These are phyloP conservation scores for Oryza punctata DNA, from an alignment of 176 grass and related monocot genomes.

Conservation along the genomic window DNA sequence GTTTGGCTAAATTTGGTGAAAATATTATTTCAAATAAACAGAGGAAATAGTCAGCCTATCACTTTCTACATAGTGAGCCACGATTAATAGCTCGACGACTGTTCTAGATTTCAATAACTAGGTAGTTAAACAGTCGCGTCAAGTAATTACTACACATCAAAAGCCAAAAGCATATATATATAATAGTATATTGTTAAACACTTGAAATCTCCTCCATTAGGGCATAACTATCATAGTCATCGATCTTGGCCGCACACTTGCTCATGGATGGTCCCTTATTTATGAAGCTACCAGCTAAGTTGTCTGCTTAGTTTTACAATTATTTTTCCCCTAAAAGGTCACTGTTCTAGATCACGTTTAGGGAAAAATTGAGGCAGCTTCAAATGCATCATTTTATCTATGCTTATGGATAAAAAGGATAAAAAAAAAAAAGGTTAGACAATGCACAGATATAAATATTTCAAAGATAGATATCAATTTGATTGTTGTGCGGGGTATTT, in stretches of 20 bases:
- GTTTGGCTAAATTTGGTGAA: not conserved
- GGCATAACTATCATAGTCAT: not conserved
- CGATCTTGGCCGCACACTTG: not conserved
- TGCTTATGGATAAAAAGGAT: too few relatives aligned
- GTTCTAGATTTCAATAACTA: conserved; percentile 16
- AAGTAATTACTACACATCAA: conserved; percentile 15
- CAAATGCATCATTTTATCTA: not conserved
- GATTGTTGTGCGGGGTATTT: not conserved
- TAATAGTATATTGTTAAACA: not conserved
- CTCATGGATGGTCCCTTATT: not conserved
- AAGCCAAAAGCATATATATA: conserved; percentile 23
- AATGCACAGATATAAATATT: too few relatives aligned
- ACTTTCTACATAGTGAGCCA: not conserved
- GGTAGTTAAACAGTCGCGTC: conserved; percentile 24
- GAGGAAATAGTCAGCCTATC: not conserved
- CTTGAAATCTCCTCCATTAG: not conserved
- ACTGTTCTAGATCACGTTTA: not conserved
- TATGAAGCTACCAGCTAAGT: not conserved
- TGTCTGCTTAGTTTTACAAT: not conserved
- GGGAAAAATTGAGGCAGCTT: not conserved
- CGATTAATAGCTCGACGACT: conserved; percentile 3
- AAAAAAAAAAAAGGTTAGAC: too few relatives aligned
- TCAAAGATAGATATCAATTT: not conserved
- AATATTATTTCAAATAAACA: not conserved
- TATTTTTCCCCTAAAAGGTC: not conserved